A percentile compares a stretch with the other conserved stretches of the same genome.
Evolutionary conservation across 2,329 filamentous ascomycete species (phyloP).

Genomic region (Aspergillus tamarii): DNA sequence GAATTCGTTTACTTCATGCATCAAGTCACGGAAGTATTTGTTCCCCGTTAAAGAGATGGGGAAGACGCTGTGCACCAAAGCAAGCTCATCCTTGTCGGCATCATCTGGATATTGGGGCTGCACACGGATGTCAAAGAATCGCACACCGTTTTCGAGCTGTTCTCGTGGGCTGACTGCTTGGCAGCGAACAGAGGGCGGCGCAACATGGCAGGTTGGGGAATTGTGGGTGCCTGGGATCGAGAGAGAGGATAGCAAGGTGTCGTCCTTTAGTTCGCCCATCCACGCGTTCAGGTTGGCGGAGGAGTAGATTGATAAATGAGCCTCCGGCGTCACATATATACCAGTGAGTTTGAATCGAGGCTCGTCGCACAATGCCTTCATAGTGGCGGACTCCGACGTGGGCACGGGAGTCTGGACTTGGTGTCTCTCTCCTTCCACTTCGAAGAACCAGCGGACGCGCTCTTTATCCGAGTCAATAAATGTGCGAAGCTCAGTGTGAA

Average conservation of each 20-base stretch:
- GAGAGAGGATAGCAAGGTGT: slow-evolving; percentile 74
- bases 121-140: slow-evolving; percentile 91
- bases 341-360: slow-evolving; percentile 64
- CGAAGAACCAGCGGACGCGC: slow-evolving; percentile 74
- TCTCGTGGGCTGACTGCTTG: slow-evolving; percentile 76
- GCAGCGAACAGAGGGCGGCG: slow-evolving; percentile 89
- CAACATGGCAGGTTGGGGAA: slow-evolving; percentile 79
- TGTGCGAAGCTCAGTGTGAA: slow-evolving; percentile 64
- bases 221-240: slow-evolving; percentile 97
- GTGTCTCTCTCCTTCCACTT: slow-evolving; percentile 66
- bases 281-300: slow-evolving; percentile 71
- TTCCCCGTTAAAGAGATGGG: slow-evolving; percentile 81
- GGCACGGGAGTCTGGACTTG: slow-evolving; percentile 72
- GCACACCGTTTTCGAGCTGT: slow-evolving; percentile 86
- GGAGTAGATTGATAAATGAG: slow-evolving; percentile 66
- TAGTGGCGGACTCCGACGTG: slow-evolving; percentile 61
- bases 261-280: slow-evolving; percentile 78
- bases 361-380: slow-evolving; percentile 59
- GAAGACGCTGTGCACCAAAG: slow-evolving; percentile 88
- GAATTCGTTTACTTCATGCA: slow-evolving; percentile 73
- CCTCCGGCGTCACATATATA: slow-evolving; percentile 63
- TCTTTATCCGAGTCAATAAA: slow-evolving; percentile 63
- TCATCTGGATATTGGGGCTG: slow-evolving; percentile 64
- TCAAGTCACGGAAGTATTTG: slow-evolving; percentile 76
- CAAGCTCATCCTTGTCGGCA: slow-evolving; percentile 65